phyloP scores from a whole-genome alignment of 2,329 filamentous ascomycete genomes.

The Trichoderma citrinoviride region DNA sequence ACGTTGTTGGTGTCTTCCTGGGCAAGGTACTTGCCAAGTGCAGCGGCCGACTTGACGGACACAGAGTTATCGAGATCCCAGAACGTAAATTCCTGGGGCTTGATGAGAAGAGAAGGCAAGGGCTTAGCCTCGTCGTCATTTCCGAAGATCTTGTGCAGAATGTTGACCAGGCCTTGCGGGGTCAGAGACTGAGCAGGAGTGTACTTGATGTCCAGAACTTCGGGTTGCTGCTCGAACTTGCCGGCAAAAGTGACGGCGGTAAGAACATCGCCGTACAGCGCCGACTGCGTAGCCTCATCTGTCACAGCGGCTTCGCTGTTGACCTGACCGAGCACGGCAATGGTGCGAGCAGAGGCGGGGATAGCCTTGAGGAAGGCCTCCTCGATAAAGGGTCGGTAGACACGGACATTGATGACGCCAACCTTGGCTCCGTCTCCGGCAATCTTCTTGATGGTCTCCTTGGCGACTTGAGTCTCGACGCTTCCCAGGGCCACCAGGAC shows the following conservation, averaged over 20 bases:
- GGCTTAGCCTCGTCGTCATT: constrained; percentile 53
- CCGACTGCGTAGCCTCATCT: constrained; percentile 76
- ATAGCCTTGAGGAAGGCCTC: constrained; percentile 85
- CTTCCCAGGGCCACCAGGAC: constrained; percentile 93
- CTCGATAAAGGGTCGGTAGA: constrained; percentile 94
- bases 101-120: constrained; percentile 46
- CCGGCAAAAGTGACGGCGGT: constrained; percentile 78
- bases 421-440: constrained; percentile 72
- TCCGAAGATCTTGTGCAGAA: constrained; percentile 49
- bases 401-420: constrained; percentile 84
- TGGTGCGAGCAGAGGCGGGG: constrained; percentile 68
- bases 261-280: constrained; percentile 86
- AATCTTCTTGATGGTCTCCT: constrained; percentile 73
- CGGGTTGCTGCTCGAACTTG: constrained; percentile 59
- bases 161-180: constrained; percentile 51
- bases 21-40: constrained; percentile 60
- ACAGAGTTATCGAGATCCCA: constrained; percentile 82
- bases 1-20: constrained; percentile 67
- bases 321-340: constrained; percentile 90
- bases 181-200: constrained; percentile 61
- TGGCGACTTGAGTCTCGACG: constrained; percentile 80
- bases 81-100: constrained; percentile 83
- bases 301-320: constrained; percentile 66
- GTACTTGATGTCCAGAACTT: constrained; percentile 86
- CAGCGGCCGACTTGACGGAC: constrained; percentile 62